A percentile compares a stretch with the other conserved stretches of the same genome.
Conservation (phyloP, 176 grass and related monocot species). For the Puya raimondii region DNA sequence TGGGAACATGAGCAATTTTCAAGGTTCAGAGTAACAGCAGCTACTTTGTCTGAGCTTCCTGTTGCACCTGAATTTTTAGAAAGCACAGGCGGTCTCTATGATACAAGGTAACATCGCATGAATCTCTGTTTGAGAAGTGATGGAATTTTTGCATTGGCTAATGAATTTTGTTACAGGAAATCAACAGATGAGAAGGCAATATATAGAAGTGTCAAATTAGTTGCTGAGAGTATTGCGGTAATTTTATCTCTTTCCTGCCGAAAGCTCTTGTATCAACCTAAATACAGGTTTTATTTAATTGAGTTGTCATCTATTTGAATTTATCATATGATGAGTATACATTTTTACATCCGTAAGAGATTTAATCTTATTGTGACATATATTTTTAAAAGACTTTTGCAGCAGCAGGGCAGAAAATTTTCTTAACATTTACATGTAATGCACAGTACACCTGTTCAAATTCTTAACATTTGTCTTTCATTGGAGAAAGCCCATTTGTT, state of each 20-base stretch:
- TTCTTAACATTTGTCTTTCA: no score
- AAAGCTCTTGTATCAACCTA: neutral
- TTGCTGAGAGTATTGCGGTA: slow-evolving; percentile 92
- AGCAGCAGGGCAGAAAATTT: no score
- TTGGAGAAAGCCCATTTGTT: no score
- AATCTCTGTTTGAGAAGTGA: slow-evolving; percentile 7
- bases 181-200: slow-evolving; percentile 52
- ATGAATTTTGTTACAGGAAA: slow-evolving; percentile 46
- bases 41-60: slow-evolving; percentile 82
- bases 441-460: no score
- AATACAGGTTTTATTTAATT: neutral
- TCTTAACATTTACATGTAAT: no score
- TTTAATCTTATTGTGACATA: no score
- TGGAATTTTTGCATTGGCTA: neutral
- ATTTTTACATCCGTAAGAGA: neutral
- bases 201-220: slow-evolving; percentile 67
- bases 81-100: slow-evolving; percentile 66
- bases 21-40: slow-evolving; percentile 91
- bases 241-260: slow-evolving; percentile 17
- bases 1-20: slow-evolving; percentile 99
- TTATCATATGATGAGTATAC: neutral
- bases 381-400: no score
- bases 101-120: slow-evolving; percentile 47
- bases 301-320: neutral
- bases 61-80: slow-evolving; percentile 79